Evolutionary conservation across 306 rosid genomes (phyloP).

Genomic region (Echinosophora koreensis): DNA sequence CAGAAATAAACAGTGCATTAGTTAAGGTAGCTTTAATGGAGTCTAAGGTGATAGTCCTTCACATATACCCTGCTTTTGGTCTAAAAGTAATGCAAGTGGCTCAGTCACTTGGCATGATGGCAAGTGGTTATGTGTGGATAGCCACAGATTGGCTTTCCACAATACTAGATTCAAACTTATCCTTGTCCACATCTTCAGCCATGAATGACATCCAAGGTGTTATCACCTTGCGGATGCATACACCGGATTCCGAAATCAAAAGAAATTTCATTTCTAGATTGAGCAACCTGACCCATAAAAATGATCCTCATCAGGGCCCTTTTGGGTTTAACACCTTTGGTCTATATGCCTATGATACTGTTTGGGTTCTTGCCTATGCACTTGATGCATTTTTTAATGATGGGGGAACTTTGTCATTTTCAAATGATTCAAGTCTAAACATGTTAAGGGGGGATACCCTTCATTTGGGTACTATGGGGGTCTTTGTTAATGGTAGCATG

Average conservation of each 20-base stretch:
- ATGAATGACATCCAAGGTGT: conserved; percentile 70
- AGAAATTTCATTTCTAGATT: conserved; percentile 63
- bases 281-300: conserved; percentile 56
- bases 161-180: conserved; percentile 58
- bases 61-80: conserved; percentile 55
- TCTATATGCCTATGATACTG: conserved; percentile 81
- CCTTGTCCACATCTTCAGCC: conserved; percentile 32
- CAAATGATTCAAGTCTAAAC: conserved; percentile 63
- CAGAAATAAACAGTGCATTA: conserved; percentile 59
- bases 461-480: conserved; percentile 58
- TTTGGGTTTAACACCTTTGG: conserved; percentile 61
- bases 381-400: conserved; percentile 61
- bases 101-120: conserved; percentile 69
- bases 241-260: conserved; percentile 65
- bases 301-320: conserved; percentile 38
- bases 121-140: conserved; percentile 81
- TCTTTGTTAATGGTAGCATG: conserved; percentile 61
- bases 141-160: conserved; percentile 77
- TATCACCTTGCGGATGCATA: conserved; percentile 67
- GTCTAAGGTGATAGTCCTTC: conserved; percentile 74
- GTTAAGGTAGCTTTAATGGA: conserved; percentile 64
- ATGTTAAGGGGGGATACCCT: conserved; percentile 45
- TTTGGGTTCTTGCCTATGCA: conserved; percentile 77
- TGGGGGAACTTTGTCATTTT: conserved; percentile 63
- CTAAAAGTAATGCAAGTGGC: conserved; percentile 61